These are phyloP conservation scores for Lepidopterella palustris DNA, from an alignment of 495 filamentous ascomycete species.

Conservation along the genomic window DNA sequence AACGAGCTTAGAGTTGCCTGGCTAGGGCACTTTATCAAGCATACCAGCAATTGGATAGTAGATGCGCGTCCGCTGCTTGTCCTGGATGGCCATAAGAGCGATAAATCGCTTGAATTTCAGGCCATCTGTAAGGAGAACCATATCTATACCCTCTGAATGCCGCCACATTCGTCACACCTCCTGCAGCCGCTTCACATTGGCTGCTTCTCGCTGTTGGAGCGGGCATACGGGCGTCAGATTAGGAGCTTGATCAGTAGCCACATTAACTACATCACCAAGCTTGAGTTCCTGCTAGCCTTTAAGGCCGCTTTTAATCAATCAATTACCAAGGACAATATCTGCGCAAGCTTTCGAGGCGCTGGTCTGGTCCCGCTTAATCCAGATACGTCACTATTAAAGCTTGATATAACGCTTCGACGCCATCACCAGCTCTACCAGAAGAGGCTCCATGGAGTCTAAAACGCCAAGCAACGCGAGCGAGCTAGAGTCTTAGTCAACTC, in stretches of 20 bases:
- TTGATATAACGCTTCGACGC: neutral
- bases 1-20: too few relatives aligned
- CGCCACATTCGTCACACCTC: conserved; percentile 25
- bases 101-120: conserved; percentile 15
- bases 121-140: conserved; percentile 11
- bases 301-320: conserved; percentile 8
- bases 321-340: conserved; percentile 16
- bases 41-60: neutral
- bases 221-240: conserved; percentile 16
- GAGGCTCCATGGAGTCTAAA: neutral
- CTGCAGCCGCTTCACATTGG: conserved; percentile 29
- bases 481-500: neutral
- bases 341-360: conserved; percentile 19
- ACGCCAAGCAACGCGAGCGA: neutral
- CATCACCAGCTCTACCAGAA: conserved; percentile 1
- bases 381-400: conserved; percentile 6
- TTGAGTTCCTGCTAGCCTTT: conserved; percentile 16
- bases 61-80: conserved; percentile 7
- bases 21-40: too few relatives aligned
- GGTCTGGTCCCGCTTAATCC: conserved; percentile 18
- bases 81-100: conserved; percentile 15
- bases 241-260: neutral
- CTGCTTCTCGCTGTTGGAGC: conserved; percentile 22
- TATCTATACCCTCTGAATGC: conserved; percentile 25
- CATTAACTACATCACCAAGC: conserved; percentile 21